phyloP scores from a whole-genome alignment of 108 stramenopile genomes.

The Nitzschia putrida region DNA sequence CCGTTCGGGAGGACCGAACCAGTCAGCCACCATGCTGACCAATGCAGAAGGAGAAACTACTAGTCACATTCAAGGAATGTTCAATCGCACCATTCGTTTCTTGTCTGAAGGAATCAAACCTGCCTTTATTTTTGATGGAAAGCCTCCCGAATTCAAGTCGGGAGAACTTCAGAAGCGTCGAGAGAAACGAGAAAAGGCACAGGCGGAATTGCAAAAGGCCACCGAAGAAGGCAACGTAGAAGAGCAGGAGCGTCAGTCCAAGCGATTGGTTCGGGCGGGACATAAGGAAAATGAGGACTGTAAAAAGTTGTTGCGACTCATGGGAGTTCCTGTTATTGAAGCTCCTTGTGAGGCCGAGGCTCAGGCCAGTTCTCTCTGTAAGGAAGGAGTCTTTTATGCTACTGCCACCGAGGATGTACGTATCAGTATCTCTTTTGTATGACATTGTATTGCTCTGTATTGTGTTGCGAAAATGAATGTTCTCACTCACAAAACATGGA shows the following conservation, averaged over 20 bases:
- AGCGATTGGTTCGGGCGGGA: conserved; percentile 83
- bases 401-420: conserved; percentile 92
- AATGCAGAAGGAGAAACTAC: conserved; percentile 94
- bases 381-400: conserved; percentile 90
- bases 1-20: conserved; percentile 72
- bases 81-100: conserved; percentile 97
- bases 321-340: conserved; percentile 95
- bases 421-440: background rate
- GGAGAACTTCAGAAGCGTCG: conserved; percentile 90
- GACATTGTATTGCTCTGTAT: too few species aligned
- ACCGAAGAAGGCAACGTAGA: conserved; percentile 83
- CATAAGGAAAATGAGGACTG: conserved; percentile 92
- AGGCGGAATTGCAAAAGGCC: conserved; percentile 85
- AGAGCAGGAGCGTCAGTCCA: conserved; percentile 85
- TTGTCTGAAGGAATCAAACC: conserved; percentile 92
- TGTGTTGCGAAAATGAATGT: too few species aligned
- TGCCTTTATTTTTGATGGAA: conserved; percentile 97
- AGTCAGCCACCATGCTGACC: conserved; percentile 74
- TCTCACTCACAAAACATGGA: too few species aligned
- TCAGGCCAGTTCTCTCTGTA: conserved; percentile 92
- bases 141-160: conserved; percentile 94
- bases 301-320: conserved; percentile 78
- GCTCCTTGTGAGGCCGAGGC: conserved; percentile 99
- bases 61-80: conserved; percentile 98
- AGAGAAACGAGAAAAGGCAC: conserved; percentile 92